These are phyloP conservation scores for Elongisporangium prolatum DNA, from an alignment of 352 stramenopile genomes.

Conservation along the genomic window DNA sequence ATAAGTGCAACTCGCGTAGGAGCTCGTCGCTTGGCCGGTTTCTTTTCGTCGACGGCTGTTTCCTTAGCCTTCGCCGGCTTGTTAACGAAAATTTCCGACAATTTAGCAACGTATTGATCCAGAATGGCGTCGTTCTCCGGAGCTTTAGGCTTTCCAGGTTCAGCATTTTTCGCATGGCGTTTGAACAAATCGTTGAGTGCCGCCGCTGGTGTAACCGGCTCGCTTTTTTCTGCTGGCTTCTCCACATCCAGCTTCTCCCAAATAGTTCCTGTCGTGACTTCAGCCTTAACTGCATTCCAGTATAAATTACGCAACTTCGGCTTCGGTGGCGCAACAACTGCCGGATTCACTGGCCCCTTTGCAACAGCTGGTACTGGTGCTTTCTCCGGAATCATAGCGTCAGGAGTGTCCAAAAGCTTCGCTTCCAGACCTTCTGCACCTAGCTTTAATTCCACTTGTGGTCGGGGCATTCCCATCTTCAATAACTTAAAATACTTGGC, in stretches of 20 bases:
- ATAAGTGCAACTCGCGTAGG: conserved; percentile 76
- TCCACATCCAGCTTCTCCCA: conserved; percentile 63
- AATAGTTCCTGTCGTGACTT: conserved; percentile 59
- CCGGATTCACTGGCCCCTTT: conserved; percentile 23
- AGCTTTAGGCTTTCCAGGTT: conserved; percentile 5
- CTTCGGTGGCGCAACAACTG: conserved; percentile 48
- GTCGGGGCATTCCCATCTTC: conserved; percentile 92
- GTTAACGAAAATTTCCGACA: conserved; percentile 80
- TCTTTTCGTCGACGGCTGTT: conserved; percentile 37
- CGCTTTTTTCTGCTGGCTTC: conserved; percentile 17
- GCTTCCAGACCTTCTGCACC: conserved; percentile 87
- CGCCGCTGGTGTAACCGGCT: conserved; percentile 5
- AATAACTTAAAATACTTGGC: conserved; percentile 96
- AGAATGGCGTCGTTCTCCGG: conserved; percentile 44
- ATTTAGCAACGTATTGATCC: conserved; percentile 59
- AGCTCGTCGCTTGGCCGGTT: conserved; percentile 38
- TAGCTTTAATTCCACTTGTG: conserved; percentile 92
- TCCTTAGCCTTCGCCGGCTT: conserved; percentile 63
- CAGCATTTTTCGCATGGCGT: conserved; percentile 12
- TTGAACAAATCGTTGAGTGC: conserved; percentile 33
- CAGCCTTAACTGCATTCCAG: conserved; percentile 70
- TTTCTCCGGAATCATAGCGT: conserved; percentile 49
- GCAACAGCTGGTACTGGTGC: conserved; percentile 8
- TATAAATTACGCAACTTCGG: conserved; percentile 82
- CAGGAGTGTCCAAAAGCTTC: conserved; percentile 82